Percentiles rank a stretch among this genome's conserved stretches.
These are phyloP conservation scores for Pterocarpus macrocarpus DNA, from an alignment of 306 rosid genomes.

Conservation along the genomic window DNA sequence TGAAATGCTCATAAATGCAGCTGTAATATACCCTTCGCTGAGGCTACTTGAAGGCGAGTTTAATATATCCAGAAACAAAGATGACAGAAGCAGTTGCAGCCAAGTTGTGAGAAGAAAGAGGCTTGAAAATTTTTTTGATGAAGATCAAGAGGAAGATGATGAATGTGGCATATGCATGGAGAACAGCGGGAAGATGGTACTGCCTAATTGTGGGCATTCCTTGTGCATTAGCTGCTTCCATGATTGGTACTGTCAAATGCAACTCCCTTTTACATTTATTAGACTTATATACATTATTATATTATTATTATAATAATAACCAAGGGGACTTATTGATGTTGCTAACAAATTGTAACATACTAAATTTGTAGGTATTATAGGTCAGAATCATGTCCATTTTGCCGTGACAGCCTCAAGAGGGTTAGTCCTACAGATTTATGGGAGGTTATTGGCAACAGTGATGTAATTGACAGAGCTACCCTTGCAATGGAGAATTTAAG, in stretches of 20 bases:
- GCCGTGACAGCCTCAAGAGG: constrained; percentile 67
- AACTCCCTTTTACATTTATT: not conserved
- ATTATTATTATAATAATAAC: not conserved
- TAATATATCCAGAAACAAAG: constrained; percentile 44
- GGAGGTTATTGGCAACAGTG: constrained; percentile 62
- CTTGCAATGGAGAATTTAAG: constrained; percentile 69
- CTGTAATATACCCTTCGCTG: constrained; percentile 77
- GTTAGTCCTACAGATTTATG: constrained; percentile 69
- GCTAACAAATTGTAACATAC: not conserved
- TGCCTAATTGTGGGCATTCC: constrained; percentile 83
- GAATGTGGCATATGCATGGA: constrained; percentile 93
- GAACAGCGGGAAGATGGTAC: constrained; percentile 63
- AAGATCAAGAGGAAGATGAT: constrained; percentile 61
- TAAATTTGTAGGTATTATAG: constrained; percentile 63
- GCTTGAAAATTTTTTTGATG: constrained; percentile 46
- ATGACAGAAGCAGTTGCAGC: constrained; percentile 40
- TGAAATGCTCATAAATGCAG: constrained; percentile 54
- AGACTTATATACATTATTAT: not conserved
- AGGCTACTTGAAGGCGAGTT: constrained; percentile 73
- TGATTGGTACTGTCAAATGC: constrained; percentile 62
- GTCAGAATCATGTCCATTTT: constrained; percentile 86
- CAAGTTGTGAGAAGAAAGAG: constrained; percentile 47
- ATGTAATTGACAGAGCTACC: constrained; percentile 62
- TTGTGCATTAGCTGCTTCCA: constrained; percentile 78
- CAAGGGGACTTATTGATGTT: not conserved